Evolutionary conservation across 768 basidiomycete genomes (phyloP), one percentile per base, ranked within the genome.

Genomic region (Hypsizygus marmoreus): DNA sequence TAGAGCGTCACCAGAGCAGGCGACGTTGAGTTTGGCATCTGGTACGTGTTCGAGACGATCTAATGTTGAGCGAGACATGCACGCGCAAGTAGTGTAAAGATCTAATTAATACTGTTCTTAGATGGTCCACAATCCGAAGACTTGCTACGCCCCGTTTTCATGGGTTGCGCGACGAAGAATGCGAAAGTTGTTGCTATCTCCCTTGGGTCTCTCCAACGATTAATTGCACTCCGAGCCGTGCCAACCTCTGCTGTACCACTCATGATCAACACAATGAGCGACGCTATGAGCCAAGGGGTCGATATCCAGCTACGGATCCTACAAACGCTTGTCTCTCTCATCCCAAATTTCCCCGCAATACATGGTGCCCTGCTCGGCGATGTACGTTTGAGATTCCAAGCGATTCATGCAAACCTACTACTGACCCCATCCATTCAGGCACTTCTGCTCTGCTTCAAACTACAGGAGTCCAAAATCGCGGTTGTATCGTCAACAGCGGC

Each of bases 401-500:
- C 35, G 42, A 24, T 19, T 17, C 12, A 28, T 42, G 23, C 14
- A 22, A 4, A n/a, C 36, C 16, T 44, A 28, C 34, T 44, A 13
- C 39, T 47, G 13, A 51, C 36, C 7, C 12, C n/a, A 9, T 4
- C 25, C 36, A 5, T 31, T 7, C 56, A 95, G 91, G 91, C 91
- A 0, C 73, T 98, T 0, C 69, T 95, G n/a, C 69, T 97, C 6
- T 97, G 94, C 59, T 98, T 98, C 77, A 92, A 86, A 63, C 71
- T 97, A 19, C 94, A 97, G 65, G 97, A 97, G 48, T 95, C 92
- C 0, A 84, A 91, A 52, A 97, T 95, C 17, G 89, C 93, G 0
- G 95, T 98, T 19, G 95, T 99, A 6, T 95, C 94, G 2, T 95
- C 92, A 0, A 98, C 97, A 3, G 95, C 95, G 2, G 95, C 95